Percentiles rank a stretch among this genome's conserved stretches.
These are phyloP conservation scores for Sarocladiaceae sp. DNA, from an alignment of 2,329 filamentous ascomycete species.

Conservation along the genomic window DNA sequence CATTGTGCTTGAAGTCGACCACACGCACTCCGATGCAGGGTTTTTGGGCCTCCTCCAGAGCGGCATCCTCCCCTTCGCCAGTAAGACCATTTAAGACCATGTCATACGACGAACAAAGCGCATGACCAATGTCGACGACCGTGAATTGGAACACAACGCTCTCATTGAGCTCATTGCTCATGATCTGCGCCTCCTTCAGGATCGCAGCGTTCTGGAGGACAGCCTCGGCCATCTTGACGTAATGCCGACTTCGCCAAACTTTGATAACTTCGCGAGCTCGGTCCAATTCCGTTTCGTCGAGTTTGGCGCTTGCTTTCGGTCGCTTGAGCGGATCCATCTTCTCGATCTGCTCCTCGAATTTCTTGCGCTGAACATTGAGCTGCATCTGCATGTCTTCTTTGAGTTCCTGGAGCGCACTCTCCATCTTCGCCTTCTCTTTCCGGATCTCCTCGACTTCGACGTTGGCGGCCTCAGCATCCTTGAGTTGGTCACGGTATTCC, in stretches of 20 bases:
- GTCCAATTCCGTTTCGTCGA: slow-evolving; percentile 66
- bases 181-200: slow-evolving; percentile 92
- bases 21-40: slow-evolving; percentile 88
- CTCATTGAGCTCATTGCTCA: slow-evolving; percentile 95
- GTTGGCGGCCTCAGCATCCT: slow-evolving; percentile 65
- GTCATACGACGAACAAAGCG: slow-evolving; percentile 89
- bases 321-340: slow-evolving; percentile 61
- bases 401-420: slow-evolving; percentile 66
- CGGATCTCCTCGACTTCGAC: slow-evolving; percentile 78
- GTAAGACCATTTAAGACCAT: slow-evolving; percentile 88
- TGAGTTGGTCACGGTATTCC: slow-evolving; percentile 72
- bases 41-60: slow-evolving; percentile 74
- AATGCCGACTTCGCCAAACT: slow-evolving; percentile 78
- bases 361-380: slow-evolving; percentile 73
- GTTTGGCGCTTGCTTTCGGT: slow-evolving; percentile 52
- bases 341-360: slow-evolving; percentile 78
- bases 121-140: slow-evolving; percentile 82
- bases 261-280: slow-evolving; percentile 60
- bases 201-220: slow-evolving; percentile 81
- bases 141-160: slow-evolving; percentile 92
- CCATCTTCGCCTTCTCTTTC: slow-evolving; percentile 79
- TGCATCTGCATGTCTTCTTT: slow-evolving; percentile 89
- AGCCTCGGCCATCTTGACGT: slow-evolving; percentile 88
- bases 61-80: slow-evolving; percentile 74
- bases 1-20: slow-evolving; percentile 79